These are phyloP conservation scores for Piromyces finnis DNA, from an alignment of 192 early-diverging fungal genomes.

Conservation along the genomic window DNA sequence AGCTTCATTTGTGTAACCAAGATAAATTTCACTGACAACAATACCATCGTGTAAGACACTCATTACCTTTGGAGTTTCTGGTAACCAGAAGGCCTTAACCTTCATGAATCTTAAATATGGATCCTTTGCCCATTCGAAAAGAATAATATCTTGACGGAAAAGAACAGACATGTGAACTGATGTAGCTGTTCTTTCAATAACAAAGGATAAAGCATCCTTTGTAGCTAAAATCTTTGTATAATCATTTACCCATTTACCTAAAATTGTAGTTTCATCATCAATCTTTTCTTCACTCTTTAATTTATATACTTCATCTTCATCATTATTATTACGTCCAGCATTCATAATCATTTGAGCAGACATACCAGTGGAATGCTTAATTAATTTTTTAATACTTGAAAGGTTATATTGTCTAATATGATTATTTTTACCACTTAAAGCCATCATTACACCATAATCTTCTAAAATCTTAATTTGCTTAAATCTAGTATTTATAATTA, in stretches of 20 bases:
- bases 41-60: slow-evolving; percentile 33
- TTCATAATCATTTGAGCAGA: slow-evolving; percentile 18
- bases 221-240: slow-evolving; percentile 41
- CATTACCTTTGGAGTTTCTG: slow-evolving; percentile 36
- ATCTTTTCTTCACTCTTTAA: not conserved
- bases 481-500: slow-evolving; percentile 35
- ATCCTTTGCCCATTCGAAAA: slow-evolving; percentile 47
- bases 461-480: slow-evolving; percentile 29
- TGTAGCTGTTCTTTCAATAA: slow-evolving; percentile 28
- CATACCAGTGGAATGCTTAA: slow-evolving; percentile 9
- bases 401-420: slow-evolving; percentile 42
- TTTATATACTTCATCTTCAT: not conserved
- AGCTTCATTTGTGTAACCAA: slow-evolving; percentile 29
- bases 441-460: slow-evolving; percentile 34
- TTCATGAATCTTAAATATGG: slow-evolving; percentile 50
- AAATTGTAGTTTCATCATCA: not conserved
- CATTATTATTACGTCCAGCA: not conserved
- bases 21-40: slow-evolving; percentile 25
- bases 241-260: slow-evolving; percentile 9
- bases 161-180: slow-evolving; percentile 29
- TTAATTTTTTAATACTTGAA: slow-evolving; percentile 26
- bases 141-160: slow-evolving; percentile 23
- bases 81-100: slow-evolving; percentile 44
- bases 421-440: slow-evolving; percentile 35
- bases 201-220: slow-evolving; percentile 25